Percentiles rank a stretch among this genome's conserved stretches.
phyloP scores from a whole-genome alignment of 108 stramenopile genomes.

The Cyclotella kingstonii region DNA sequence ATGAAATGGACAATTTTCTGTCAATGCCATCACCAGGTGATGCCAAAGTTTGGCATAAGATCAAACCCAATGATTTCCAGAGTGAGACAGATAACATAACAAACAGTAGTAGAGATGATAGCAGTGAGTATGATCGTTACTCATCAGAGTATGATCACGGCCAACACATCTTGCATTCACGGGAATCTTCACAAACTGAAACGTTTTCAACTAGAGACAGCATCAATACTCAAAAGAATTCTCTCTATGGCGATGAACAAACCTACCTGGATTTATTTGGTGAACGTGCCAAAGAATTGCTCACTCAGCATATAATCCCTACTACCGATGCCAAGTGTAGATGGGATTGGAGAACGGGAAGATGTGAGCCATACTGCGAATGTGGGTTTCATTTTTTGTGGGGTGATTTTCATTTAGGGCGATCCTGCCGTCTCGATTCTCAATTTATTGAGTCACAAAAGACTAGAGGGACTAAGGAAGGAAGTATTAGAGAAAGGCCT shows the following conservation, averaged over 20 bases:
- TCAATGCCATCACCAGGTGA: no score
- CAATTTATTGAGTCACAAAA: slow-evolving; percentile 12
- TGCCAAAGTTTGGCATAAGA: no score
- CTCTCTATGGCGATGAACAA: slow-evolving; percentile 53
- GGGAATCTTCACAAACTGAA: no score
- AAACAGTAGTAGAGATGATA: no score
- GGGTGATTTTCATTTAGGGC: slow-evolving; percentile 80
- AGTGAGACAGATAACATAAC: no score
- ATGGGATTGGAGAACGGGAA: slow-evolving; percentile 75
- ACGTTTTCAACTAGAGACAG: not conserved
- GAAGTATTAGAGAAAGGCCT: slow-evolving; percentile 11
- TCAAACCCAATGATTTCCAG: no score
- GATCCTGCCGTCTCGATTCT: slow-evolving; percentile 60
- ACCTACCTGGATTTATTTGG: slow-evolving; percentile 82
- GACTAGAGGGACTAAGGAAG: not conserved
- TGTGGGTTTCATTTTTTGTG: slow-evolving; percentile 55
- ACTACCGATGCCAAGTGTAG: slow-evolving; percentile 43
- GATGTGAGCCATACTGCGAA: slow-evolving; percentile 81
- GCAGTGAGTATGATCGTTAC: no score
- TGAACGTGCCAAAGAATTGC: slow-evolving; percentile 77
- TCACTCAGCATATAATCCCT: slow-evolving; percentile 69
- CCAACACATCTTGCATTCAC: no score
- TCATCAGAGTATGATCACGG: no score
- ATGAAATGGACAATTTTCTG: no score
- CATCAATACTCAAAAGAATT: not conserved